phyloP scores from a whole-genome alignment of 202 grass and related monocot genomes.

The Dendrocalamus latiflorus region DNA sequence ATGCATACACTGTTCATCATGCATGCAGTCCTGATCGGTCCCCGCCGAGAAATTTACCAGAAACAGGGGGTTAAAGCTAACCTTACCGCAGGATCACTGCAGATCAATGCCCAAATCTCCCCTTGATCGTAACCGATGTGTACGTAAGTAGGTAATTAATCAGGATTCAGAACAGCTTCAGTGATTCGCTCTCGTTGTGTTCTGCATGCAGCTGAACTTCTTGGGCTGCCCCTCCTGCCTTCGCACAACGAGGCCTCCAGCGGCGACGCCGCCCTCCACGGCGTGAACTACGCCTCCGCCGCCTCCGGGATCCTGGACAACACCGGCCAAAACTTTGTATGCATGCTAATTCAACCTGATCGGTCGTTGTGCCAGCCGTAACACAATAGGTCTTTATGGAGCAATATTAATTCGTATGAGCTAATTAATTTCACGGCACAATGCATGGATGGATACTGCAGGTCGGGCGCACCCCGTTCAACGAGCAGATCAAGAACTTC shows the following conservation, averaged over 20 bases:
- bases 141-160: not conserved
- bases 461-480: constrained; percentile 59
- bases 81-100: not conserved
- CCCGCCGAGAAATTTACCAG: not conserved
- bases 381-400: not conserved
- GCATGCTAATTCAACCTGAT: not conserved
- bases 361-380: not conserved
- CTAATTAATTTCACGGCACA: not conserved
- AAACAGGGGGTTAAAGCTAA: not conserved
- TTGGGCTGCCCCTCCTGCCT: constrained; percentile 79
- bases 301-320: constrained; percentile 86
- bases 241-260: constrained; percentile 49
- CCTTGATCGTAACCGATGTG: not conserved
- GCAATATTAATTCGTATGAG: not conserved
- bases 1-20: not conserved
- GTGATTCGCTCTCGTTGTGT: not conserved
- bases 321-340: constrained; percentile 91
- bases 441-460: not conserved
- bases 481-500: constrained; percentile 72
- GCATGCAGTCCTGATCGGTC: not conserved
- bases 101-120: constrained; percentile 8
- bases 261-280: constrained; percentile 51
- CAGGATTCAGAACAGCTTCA: not conserved
- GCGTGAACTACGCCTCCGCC: constrained; percentile 93
- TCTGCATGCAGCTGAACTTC: constrained; percentile 57